Base-by-base conservation (phyloP, 1,284 basidiomycete species). In the Golubevia sp. region DNA sequence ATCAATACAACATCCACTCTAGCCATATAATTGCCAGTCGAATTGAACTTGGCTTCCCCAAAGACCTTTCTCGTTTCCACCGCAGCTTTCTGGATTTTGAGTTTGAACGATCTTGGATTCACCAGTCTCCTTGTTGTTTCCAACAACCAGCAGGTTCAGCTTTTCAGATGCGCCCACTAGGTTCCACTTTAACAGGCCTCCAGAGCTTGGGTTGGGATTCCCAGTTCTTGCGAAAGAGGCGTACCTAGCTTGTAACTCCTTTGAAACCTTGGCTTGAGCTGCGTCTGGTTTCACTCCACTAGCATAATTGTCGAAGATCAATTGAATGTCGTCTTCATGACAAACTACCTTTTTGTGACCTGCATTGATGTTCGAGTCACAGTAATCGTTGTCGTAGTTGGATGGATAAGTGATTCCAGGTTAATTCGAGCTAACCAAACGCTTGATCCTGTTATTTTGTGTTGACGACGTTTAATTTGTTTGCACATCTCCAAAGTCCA, bases 201-300 rank as follows among this genome's bases (percentile, higher is more conserved):
- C 30, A 5, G 4, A 5, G 0, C 3, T 26, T n/a, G 85, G 85
- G 70, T 91, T 91, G 25, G 90, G 90, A 63, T 87, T 86, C 6
- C 89, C 89, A 5, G 82, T 88, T 57, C 83, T 63, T 51, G 91
- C 82, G 86, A 91, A 92, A n/a, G 88, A 86, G 67, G 85, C 87
- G 84, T 90, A 91, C 27, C 90, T 88, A 26, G 86, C 86, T 78
- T 91, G 90, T 71, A 91, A 87, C 77, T 91, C 88, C n/a, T 79
- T 81, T 51, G 86, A 88, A 48, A 91, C 85, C 5, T 87, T 84
- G 2, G 87, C 76, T 80, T 91, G 90, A 2, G 85, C 87, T 8
- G 85, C 54, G n/a, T 11, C 61, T 56, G 25, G n/a, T 20, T 25
- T 51, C 21, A 4, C 24, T 50, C 8, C 13, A 25, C 1, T 27